These are phyloP conservation scores for Peronosclerospora sorghi DNA, from an alignment of 352 stramenopile genomes.

Conservation along the genomic window DNA sequence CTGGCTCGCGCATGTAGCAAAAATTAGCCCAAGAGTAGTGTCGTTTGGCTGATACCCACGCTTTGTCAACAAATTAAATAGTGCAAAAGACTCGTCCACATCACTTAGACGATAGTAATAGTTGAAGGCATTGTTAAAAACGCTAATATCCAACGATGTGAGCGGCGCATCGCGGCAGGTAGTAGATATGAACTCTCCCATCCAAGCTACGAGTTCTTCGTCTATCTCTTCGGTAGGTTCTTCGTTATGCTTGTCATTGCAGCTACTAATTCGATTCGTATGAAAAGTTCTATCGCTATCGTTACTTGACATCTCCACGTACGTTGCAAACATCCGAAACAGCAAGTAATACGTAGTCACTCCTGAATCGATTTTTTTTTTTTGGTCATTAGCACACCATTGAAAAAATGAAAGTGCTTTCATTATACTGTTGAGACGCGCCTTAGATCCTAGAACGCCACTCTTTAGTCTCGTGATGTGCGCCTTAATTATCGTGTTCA, in stretches of 20 bases:
- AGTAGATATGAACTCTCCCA: conserved; percentile 28
- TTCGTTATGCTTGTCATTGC: conserved; percentile 2
- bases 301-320: conserved; percentile 16
- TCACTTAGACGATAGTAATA: conserved; percentile 46
- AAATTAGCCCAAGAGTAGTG: conserved; percentile 45
- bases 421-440: conserved; percentile 14
- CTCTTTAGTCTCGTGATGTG: conserved; percentile 13
- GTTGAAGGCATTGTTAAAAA: conserved; percentile 61
- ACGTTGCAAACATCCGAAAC: conserved; percentile 41
- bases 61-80: conserved; percentile 55
- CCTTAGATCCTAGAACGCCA: conserved; percentile 1
- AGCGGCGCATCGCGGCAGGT: conserved; percentile 33
- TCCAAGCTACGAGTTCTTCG: conserved; percentile 15
- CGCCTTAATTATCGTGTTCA: conserved; percentile 46
- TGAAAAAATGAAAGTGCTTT: conserved; percentile 24
- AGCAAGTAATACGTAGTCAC: conserved; percentile 36
- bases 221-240: conserved; percentile 13
- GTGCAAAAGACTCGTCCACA: conserved; percentile 28
- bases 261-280: neutral
- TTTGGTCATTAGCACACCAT: conserved; percentile 21
- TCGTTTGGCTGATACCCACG: conserved; percentile 30
- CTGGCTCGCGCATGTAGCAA: conserved; percentile 33
- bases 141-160: conserved; percentile 27
- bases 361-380: conserved; percentile 14
- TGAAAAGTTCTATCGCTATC: neutral